Percentiles rank a stretch among this genome's conserved stretches.
Evolutionary conservation across 192 early-diverging fungal genomes (phyloP).

Genomic region (Ambispora gerdemannii): DNA sequence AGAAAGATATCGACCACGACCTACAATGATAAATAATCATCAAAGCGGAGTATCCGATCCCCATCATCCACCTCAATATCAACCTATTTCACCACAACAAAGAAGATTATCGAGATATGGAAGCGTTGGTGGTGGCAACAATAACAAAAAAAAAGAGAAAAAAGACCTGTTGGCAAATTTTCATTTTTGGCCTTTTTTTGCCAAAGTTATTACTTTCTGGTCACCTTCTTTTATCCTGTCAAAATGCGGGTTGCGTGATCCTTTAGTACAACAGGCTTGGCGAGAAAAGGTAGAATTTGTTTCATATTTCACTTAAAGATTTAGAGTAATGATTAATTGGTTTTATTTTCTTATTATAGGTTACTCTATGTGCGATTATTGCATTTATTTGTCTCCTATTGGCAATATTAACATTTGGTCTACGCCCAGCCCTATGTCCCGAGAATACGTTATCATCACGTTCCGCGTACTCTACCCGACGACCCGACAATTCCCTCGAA

Average conservation of each 20-base stretch:
- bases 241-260: not conserved
- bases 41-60: not conserved
- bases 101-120: too few relatives aligned
- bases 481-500: not conserved
- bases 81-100: not conserved
- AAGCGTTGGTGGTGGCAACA: too few relatives aligned
- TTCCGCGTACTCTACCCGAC: conserved; percentile 21
- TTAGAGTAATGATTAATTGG: conserved; percentile 49
- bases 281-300: conserved; percentile 89
- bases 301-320: conserved; percentile 37
- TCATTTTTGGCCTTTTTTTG: not conserved
- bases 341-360: conserved; percentile 62
- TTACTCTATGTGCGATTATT: conserved; percentile 75
- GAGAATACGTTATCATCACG: conserved; percentile 63
- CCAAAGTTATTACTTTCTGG: not conserved
- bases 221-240: not conserved
- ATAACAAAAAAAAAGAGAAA: not conserved
- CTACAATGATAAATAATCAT: not conserved
- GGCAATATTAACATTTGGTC: conserved; percentile 42
- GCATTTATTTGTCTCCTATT: conserved; percentile 53
- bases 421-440: conserved; percentile 47
- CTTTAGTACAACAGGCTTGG: conserved; percentile 57
- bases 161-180: not conserved
- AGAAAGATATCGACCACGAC: not conserved
- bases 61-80: not conserved